Evolutionary conservation across 2,329 filamentous ascomycete genomes (phyloP).

Genomic region (Colletotrichum costaricense): DNA sequence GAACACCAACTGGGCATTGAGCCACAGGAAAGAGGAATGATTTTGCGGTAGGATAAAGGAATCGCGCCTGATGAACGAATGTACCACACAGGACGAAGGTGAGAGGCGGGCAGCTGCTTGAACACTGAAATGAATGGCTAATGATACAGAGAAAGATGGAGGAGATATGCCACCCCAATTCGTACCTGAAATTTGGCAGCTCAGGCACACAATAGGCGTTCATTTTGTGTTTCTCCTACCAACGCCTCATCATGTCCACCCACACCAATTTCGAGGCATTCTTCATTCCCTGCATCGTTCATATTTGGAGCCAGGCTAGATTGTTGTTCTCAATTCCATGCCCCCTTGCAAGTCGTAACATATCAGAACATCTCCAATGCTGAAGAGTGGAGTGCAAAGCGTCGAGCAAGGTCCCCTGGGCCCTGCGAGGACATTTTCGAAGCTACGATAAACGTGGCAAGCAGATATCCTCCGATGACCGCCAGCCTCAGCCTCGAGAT

Average conservation of each 20-base stretch:
- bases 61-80: background rate
- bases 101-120: background rate
- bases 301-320: background rate
- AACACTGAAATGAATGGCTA: background rate
- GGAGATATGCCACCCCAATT: background rate
- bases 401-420: conserved; percentile 17
- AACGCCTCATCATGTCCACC: conserved; percentile 5
- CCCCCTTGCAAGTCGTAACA: background rate
- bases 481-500: conserved; percentile 10
- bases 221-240: background rate
- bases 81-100: background rate
- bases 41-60: background rate
- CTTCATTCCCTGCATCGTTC: background rate
- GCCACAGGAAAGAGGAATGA: background rate
- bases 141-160: background rate
- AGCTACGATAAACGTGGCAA: conserved; percentile 49
- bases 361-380: background rate
- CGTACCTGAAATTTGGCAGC: conserved; percentile 18
- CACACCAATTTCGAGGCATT: background rate
- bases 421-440: conserved; percentile 37
- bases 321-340: background rate
- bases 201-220: background rate
- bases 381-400: conserved; percentile 22
- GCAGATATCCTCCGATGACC: conserved; percentile 37
- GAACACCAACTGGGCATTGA: background rate